phyloP scores from a whole-genome alignment of 2,329 filamentous ascomycete genomes.

The Botrytis paeoniae region DNA sequence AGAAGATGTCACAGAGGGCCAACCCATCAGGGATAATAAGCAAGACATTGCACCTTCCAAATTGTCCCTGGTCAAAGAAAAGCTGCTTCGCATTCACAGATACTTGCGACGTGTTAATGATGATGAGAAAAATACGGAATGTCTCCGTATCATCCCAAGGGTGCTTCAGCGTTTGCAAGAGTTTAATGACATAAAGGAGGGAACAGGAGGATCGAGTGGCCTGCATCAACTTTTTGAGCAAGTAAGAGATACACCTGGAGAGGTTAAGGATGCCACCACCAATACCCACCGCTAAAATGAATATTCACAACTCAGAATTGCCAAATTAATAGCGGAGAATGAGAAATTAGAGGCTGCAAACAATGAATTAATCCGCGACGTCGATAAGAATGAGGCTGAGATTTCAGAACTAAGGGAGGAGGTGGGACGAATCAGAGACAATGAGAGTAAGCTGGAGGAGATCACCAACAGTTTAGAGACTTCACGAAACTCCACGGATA shows the following conservation, averaged over 20 bases:
- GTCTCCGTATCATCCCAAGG: too few species aligned
- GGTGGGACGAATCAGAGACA: background rate
- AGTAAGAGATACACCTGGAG: too few species aligned
- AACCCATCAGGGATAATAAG: too few species aligned
- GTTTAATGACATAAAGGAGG: too few species aligned
- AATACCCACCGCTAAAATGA: background rate
- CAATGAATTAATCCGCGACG: background rate
- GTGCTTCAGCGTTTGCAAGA: too few species aligned
- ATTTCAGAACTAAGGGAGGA: background rate
- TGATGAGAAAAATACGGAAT: too few species aligned
- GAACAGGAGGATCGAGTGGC: too few species aligned
- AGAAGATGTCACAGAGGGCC: accelerated
- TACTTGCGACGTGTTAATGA: too few species aligned
- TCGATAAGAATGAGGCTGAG: background rate
- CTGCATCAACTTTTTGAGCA: too few species aligned
- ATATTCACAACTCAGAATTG: background rate
- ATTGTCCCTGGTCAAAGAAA: background rate
- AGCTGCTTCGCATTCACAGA: accelerated
- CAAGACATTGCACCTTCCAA: background rate
- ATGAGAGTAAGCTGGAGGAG: background rate
- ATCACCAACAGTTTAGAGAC: background rate
- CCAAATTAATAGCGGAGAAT: background rate
- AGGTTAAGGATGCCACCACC: too few species aligned
- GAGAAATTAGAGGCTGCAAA: background rate
- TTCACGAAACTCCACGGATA: background rate